Evolutionary conservation across 2,329 filamentous ascomycete genomes (phyloP).

Genomic region (Fusarium sp.): DNA sequence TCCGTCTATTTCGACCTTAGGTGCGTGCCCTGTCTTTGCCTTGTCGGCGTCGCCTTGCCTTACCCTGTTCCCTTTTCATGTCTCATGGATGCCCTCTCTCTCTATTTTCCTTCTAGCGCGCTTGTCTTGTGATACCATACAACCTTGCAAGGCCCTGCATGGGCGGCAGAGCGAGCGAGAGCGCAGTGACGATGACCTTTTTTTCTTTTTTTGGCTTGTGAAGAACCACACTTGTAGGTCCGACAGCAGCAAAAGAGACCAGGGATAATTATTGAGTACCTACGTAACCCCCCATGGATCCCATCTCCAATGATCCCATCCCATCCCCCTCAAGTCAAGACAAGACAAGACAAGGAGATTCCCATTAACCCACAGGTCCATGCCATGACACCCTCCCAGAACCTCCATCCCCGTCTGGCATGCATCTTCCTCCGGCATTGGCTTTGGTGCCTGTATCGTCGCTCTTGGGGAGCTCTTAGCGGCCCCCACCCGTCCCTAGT

Average conservation of each 20-base stretch:
- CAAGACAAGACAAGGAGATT: background rate
- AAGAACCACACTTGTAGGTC: background rate
- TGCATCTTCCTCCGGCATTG: slow-evolving; percentile 40
- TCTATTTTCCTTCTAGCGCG: background rate
- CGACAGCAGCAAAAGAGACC: background rate
- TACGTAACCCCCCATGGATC: background rate
- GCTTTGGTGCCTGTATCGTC: slow-evolving; percentile 40
- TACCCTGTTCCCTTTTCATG: background rate
- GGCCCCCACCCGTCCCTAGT: slow-evolving; percentile 34
- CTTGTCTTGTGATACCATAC: background rate
- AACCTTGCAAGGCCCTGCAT: background rate
- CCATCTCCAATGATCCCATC: no score
- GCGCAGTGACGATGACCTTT: background rate
- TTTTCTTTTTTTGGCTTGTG: background rate
- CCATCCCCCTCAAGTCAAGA: no score
- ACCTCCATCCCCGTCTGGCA: slow-evolving; percentile 36
- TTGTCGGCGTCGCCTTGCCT: slow-evolving; percentile 25
- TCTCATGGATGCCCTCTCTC: background rate
- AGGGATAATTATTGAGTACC: background rate
- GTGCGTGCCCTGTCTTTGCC: slow-evolving; percentile 7
- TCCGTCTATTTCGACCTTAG: no score
- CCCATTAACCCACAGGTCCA: background rate
- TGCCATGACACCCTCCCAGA: slow-evolving; percentile 9
- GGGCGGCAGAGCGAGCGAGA: no score
- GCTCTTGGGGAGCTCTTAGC: slow-evolving; percentile 22